Conservation (phyloP, 495 filamentous ascomycete genomes). For the Terfezia claveryi region DNA sequence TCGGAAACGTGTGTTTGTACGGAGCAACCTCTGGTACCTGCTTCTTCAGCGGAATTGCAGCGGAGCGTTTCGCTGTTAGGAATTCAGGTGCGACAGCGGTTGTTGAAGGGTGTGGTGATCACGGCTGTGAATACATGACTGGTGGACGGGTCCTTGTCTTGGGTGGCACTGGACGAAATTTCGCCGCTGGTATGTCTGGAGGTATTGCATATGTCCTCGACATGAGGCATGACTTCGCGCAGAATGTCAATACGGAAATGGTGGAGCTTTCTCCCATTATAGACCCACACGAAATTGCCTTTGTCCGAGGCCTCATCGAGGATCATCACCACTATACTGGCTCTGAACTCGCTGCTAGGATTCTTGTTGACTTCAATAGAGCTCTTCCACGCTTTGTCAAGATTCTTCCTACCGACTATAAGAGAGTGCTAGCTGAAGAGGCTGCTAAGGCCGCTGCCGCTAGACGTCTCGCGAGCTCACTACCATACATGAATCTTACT, state of each 20-base stretch:
- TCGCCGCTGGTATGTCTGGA: conserved; percentile 97
- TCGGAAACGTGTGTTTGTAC: conserved; percentile 95
- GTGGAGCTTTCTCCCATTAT: conserved; percentile 77
- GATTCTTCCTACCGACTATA: conserved; percentile 90
- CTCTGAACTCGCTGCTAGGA: conserved; percentile 85
- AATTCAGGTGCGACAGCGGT: conserved; percentile 95
- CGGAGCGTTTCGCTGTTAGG: conserved; percentile 92
- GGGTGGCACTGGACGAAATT: conserved; percentile 92
- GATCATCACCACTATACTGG: conserved; percentile 99
- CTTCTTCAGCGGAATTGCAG: conserved; percentile 96
- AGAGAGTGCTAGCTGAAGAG: conserved; percentile 76
- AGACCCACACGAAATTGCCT: conserved; percentile 82
- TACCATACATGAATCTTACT: conserved; percentile 37
- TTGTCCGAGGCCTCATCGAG: conserved; percentile 80
- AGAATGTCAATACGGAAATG: conserved; percentile 97
- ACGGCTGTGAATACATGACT: conserved; percentile 99
- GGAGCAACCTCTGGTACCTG: conserved; percentile 82
- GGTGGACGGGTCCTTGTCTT: conserved; percentile 81
- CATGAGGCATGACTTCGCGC: conserved; percentile 72
- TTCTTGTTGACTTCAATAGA: conserved; percentile 89
- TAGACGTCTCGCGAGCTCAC: conserved; percentile 25
- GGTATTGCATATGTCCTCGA: conserved; percentile 96
- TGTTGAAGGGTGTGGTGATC: conserved; percentile 93
- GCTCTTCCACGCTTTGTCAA: conserved; percentile 86
- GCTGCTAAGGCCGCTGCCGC: conserved; percentile 64